Evolutionary conservation across 345 rosid genomes (phyloP).

Genomic region (Corymbia maculata): DNA sequence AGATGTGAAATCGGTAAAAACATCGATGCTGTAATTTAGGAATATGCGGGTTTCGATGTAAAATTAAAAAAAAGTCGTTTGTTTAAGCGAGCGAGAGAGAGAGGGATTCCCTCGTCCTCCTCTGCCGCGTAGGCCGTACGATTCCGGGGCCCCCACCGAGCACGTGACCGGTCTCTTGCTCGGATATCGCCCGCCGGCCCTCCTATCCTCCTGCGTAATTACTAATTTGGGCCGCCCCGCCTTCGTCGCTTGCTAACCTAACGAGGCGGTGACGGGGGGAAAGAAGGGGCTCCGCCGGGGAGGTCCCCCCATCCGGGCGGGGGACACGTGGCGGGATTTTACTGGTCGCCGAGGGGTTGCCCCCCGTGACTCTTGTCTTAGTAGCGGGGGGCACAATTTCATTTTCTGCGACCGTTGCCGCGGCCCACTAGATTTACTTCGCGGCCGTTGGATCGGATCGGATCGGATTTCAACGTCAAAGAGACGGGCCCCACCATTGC

Average conservation of each 20-base stretch:
- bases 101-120: neutral
- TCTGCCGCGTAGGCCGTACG: neutral
- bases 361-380: neutral
- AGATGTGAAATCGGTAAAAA: neutral
- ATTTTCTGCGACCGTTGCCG: neutral
- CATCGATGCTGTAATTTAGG: neutral
- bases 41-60: neutral
- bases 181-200: neutral
- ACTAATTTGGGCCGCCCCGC: neutral
- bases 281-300: neutral
- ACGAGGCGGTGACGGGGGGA: neutral
- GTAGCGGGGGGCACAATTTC: neutral
- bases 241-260: neutral
- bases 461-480: neutral
- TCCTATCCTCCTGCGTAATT: neutral
- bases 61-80: neutral
- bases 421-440: neutral
- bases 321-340: neutral
- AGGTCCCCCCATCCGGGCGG: neutral
- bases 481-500: neutral
- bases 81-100: neutral
- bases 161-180: neutral
- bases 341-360: neutral
- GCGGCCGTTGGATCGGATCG: neutral
- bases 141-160: neutral